A percentile compares a stretch with the other conserved stretches of the same genome.
These are phyloP conservation scores for Bonia amplexicaulis DNA, from an alignment of 176 grass and related monocot species.

Conservation along the genomic window DNA sequence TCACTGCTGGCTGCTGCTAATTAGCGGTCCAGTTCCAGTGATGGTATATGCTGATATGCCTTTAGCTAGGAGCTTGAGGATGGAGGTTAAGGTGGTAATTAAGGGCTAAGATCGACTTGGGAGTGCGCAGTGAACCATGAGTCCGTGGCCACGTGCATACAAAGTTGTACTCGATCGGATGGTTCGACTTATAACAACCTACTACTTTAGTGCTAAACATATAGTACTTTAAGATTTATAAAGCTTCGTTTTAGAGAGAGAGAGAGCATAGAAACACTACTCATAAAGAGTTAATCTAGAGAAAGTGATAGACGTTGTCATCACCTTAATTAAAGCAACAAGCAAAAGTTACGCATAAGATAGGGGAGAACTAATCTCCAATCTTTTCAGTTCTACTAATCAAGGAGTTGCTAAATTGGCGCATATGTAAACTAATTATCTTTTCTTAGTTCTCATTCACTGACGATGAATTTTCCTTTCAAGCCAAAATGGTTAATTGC, in stretches of 20 bases:
- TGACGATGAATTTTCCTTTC: background rate
- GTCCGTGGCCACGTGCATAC: background rate
- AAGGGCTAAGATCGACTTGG: background rate
- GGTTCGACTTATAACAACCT: background rate
- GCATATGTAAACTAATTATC: background rate
- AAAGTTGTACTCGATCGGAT: background rate
- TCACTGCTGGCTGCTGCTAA: background rate
- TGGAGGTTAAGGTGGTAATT: background rate
- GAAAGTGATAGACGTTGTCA: background rate
- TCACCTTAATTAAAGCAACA: background rate
- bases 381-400: background rate
- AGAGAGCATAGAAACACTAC: background rate
- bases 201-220: background rate
- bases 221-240: background rate
- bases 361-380: background rate
- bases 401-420: background rate
- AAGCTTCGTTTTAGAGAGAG: background rate
- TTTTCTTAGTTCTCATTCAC: too few relatives aligned
- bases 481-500: background rate
- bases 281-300: background rate
- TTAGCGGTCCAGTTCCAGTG: background rate
- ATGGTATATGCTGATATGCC: background rate
- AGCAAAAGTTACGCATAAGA: background rate
- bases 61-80: background rate
- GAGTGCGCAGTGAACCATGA: background rate